Conservation (phyloP, 495 filamentous ascomycete species). For the Parachaetomium inaequale region DNA sequence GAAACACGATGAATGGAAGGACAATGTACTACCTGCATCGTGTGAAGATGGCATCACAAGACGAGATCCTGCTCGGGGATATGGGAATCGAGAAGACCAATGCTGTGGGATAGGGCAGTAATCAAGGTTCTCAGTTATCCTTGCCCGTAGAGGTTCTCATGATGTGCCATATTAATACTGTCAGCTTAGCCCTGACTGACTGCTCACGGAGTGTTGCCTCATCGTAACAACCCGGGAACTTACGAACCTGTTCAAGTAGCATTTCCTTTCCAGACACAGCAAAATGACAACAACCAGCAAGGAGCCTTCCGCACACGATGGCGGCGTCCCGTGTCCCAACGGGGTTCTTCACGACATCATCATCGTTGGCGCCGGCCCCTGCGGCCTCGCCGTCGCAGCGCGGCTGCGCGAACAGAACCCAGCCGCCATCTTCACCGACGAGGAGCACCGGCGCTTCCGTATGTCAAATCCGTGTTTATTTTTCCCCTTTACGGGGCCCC, state of each 20-base stretch:
- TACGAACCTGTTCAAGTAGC: neutral
- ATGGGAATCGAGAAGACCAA: neutral
- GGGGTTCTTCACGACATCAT: neutral
- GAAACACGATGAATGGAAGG: neutral
- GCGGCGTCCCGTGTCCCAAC: neutral
- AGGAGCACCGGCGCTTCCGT: slow-evolving; percentile 4
- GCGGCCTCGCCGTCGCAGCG: neutral
- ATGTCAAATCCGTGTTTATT: too few relatives aligned
- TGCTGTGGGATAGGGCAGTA: neutral
- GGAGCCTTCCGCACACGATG: neutral
- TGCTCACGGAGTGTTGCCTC: neutral
- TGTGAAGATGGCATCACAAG: neutral
- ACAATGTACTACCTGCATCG: neutral
- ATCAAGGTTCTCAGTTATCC: neutral
- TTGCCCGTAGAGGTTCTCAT: neutral
- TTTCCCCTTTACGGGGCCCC: too few relatives aligned
- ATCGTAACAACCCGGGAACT: neutral
- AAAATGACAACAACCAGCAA: neutral
- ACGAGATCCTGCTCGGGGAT: too few relatives aligned
- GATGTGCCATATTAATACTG: neutral
- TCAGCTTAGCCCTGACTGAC: neutral
- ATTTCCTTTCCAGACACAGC: neutral
- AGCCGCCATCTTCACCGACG: neutral
- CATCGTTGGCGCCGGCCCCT: neutral
- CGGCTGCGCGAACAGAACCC: neutral